Percentiles rank a stretch among this genome's conserved stretches.
Conservation (phyloP, 257 asterid species). For the Osmanthus fragrans region DNA sequence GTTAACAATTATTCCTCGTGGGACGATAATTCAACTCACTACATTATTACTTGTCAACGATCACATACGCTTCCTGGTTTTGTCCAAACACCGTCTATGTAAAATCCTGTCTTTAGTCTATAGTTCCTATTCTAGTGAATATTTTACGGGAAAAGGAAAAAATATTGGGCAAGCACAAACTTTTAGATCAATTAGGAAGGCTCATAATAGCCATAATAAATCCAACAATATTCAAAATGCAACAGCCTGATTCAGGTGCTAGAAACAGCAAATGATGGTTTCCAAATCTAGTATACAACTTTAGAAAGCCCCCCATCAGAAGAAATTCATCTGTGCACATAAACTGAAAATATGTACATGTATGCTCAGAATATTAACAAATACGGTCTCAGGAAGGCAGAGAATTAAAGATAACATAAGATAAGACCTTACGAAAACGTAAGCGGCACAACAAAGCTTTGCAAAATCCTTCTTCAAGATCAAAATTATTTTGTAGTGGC, state of each 20-base stretch:
- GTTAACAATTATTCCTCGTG: no score
- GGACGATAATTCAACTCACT: no score
- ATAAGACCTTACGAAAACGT: slow-evolving; percentile 99
- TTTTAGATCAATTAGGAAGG: background rate
- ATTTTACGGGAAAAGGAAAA: background rate
- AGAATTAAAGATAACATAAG: slow-evolving; percentile 47
- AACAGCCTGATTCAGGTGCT: slow-evolving; percentile 7
- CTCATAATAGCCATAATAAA: slow-evolving; percentile 3
- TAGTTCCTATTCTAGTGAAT: background rate
- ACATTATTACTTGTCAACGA: no score
- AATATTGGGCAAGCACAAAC: background rate
- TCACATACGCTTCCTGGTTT: no score
- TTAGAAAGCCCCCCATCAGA: slow-evolving; percentile 23
- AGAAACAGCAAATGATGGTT: slow-evolving; percentile 9
- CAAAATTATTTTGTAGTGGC: slow-evolving; percentile 73
- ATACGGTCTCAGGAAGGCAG: slow-evolving; percentile 6
- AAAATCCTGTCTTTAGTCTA: background rate
- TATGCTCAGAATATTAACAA: background rate
- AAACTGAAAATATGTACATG: slow-evolving; percentile 6
- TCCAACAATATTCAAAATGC: background rate
- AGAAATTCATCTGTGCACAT: slow-evolving; percentile 11
- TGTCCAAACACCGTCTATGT: background rate
- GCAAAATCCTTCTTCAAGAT: slow-evolving; percentile 96
- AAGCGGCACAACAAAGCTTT: slow-evolving; percentile 89
- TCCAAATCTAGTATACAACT: background rate